Conservation (phyloP, 441 rosid species). For the Bruguiera hainesii region DNA sequence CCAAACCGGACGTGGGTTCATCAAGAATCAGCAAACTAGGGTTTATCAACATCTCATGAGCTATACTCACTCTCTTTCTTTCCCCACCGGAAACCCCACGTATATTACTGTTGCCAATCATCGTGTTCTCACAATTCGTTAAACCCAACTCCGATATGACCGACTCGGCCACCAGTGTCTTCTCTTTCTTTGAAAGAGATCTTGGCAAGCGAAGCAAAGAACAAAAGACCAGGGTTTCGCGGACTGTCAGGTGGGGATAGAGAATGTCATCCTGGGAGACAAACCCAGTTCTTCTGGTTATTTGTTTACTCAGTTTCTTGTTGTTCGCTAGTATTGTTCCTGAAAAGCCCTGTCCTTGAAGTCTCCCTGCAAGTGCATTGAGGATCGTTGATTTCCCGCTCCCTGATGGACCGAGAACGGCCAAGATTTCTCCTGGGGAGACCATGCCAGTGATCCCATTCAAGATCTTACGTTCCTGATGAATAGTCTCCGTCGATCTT, state of each 20-base stretch:
- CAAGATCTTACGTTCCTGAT: conserved; percentile 58
- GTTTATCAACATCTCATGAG: conserved; percentile 76
- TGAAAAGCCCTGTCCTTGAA: conserved; percentile 30
- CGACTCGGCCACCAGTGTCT: conserved; percentile 50
- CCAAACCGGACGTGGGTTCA: conserved; percentile 93
- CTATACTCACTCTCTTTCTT: conserved; percentile 85
- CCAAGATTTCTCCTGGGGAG: conserved; percentile 85
- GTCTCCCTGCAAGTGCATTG: conserved; percentile 72
- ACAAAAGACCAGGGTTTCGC: conserved; percentile 78
- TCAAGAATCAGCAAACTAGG: conserved; percentile 81
- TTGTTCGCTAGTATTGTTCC: conserved; percentile 40
- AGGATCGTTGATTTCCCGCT: conserved; percentile 86
- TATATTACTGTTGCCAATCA: conserved; percentile 73
- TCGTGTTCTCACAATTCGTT: conserved; percentile 67
- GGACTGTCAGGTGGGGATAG: conserved; percentile 92
- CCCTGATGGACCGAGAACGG: conserved; percentile 92
- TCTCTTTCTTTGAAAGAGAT: conserved; percentile 43
- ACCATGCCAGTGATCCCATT: conserved; percentile 76
- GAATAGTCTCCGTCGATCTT: conserved; percentile 16
- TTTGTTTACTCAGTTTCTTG: conserved; percentile 11
- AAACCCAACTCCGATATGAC: conserved; percentile 73
- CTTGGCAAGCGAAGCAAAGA: conserved; percentile 71
- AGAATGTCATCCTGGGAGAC: conserved; percentile 88
- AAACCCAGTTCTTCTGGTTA: conserved; percentile 63
- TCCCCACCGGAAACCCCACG: conserved; percentile 94